phyloP scores from a whole-genome alignment of 2,329 filamentous ascomycete genomes.

The Incumbomyces lentus region DNA sequence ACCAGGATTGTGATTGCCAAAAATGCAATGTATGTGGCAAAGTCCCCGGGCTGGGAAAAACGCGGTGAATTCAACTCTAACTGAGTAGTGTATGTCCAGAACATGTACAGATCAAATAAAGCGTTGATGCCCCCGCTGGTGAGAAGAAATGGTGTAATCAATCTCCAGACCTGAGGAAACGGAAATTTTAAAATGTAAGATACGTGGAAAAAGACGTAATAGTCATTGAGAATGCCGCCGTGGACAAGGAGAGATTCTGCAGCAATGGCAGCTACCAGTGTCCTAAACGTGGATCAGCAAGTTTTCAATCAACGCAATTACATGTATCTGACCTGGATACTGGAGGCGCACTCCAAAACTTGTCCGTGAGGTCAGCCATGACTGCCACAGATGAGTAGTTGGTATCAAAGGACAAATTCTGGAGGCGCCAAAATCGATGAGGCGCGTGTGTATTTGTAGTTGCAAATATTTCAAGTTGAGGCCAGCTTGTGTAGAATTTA shows the following conservation, averaged over 20 bases:
- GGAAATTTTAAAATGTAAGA: conserved; percentile 46
- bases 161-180: conserved; percentile 49
- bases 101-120: conserved; percentile 64
- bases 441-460: background rate
- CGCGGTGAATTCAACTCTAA: conserved; percentile 62
- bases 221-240: conserved; percentile 44
- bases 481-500: conserved; percentile 3
- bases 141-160: conserved; percentile 49
- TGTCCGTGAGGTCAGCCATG: conserved; percentile 39
- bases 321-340: conserved; percentile 49
- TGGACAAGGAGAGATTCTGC: conserved; percentile 52
- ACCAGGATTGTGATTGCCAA: conserved; percentile 64
- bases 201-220: conserved; percentile 35
- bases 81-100: conserved; percentile 67
- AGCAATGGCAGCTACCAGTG: conserved; percentile 55
- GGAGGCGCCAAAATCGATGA: background rate
- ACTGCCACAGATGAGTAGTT: background rate
- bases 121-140: conserved; percentile 48
- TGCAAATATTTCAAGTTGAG: background rate
- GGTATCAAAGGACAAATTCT: conserved; percentile 1
- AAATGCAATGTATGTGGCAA: conserved; percentile 71
- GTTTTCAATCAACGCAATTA: conserved; percentile 17
- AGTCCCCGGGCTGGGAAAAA: conserved; percentile 65
- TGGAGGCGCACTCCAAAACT: conserved; percentile 56
- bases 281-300: conserved; percentile 49